phyloP scores from a whole-genome alignment of 805 yeast species.

The Kodamaea lidongshanica region DNA sequence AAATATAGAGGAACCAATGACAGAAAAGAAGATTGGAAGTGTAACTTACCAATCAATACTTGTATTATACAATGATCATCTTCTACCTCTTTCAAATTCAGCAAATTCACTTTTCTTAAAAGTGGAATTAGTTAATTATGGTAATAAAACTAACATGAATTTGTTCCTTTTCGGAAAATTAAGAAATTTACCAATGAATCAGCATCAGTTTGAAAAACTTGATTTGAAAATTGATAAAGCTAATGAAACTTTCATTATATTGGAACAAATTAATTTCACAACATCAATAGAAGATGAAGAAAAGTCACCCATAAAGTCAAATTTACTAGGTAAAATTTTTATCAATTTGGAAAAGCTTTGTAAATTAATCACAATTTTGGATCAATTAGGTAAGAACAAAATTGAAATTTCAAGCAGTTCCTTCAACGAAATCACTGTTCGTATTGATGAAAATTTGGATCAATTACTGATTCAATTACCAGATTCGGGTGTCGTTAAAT shows the following conservation, averaged over 20 bases:
- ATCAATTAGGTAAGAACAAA: conserved; percentile 25
- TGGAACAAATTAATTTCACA: conserved; percentile 23
- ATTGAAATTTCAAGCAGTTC: conserved; percentile 23
- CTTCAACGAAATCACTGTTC: conserved; percentile 23
- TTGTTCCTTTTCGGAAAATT: conserved; percentile 23
- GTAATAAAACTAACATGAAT: conserved; percentile 15
- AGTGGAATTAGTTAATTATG: conserved; percentile 19
- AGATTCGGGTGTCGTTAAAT: too few relatives aligned
- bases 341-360: conserved; percentile 26
- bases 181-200: conserved; percentile 18
- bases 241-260: conserved; percentile 23
- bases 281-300: conserved; percentile 17
- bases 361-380: conserved; percentile 27
- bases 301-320: conserved; percentile 4
- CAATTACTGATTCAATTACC: conserved; percentile 13
- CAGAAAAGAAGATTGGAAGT: conserved; percentile 8
- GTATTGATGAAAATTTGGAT: conserved; percentile 19
- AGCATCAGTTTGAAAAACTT: conserved; percentile 16
- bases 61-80: conserved; percentile 18
- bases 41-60: conserved; percentile 20
- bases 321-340: conserved; percentile 22
- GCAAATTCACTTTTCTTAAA: conserved; percentile 28
- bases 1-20: conserved; percentile 2
- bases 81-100: conserved; percentile 30
- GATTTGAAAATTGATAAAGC: conserved; percentile 18